These are phyloP conservation scores for Fusarium falciforme DNA, from an alignment of 2,329 filamentous ascomycete genomes.

Conservation along the genomic window DNA sequence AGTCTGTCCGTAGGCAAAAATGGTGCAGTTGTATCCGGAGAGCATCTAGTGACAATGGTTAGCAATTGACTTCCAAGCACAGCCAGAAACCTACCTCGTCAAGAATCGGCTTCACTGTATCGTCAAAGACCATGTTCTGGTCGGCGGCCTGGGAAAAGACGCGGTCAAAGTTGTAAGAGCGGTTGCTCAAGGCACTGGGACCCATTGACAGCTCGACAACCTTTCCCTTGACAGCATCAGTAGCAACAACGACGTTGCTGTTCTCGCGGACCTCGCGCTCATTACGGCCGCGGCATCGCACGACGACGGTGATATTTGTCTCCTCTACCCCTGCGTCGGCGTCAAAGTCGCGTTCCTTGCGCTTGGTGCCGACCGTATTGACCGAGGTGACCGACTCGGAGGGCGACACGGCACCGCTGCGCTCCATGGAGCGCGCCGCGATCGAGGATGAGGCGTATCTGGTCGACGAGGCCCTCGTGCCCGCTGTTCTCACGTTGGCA, in stretches of 20 bases:
- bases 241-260: slow-evolving; percentile 89
- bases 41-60: slow-evolving; percentile 75
- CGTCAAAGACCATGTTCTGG: slow-evolving; percentile 93
- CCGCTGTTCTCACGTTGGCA: slow-evolving; percentile 36
- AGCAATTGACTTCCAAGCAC: slow-evolving; percentile 3
- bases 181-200: slow-evolving; percentile 91
- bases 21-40: slow-evolving; percentile 95
- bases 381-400: slow-evolving; percentile 74
- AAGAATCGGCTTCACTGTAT: slow-evolving; percentile 91
- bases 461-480: slow-evolving; percentile 39
- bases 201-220: slow-evolving; percentile 91
- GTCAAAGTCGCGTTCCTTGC: slow-evolving; percentile 89
- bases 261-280: slow-evolving; percentile 94
- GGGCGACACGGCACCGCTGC: slow-evolving; percentile 70
- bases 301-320: slow-evolving; percentile 98
- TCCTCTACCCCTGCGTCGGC: slow-evolving; percentile 74
- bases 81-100: slow-evolving; percentile 75
- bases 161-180: slow-evolving; percentile 96
- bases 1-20: slow-evolving; percentile 98
- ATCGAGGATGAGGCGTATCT: slow-evolving; percentile 38
- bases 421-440: slow-evolving; percentile 37
- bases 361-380: slow-evolving; percentile 73
- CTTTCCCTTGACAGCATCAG: slow-evolving; percentile 88
- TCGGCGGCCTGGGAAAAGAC: slow-evolving; percentile 96
- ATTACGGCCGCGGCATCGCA: slow-evolving; percentile 91